phyloP scores from a whole-genome alignment of 805 yeast species.

The Yarrowia alimentaria region DNA sequence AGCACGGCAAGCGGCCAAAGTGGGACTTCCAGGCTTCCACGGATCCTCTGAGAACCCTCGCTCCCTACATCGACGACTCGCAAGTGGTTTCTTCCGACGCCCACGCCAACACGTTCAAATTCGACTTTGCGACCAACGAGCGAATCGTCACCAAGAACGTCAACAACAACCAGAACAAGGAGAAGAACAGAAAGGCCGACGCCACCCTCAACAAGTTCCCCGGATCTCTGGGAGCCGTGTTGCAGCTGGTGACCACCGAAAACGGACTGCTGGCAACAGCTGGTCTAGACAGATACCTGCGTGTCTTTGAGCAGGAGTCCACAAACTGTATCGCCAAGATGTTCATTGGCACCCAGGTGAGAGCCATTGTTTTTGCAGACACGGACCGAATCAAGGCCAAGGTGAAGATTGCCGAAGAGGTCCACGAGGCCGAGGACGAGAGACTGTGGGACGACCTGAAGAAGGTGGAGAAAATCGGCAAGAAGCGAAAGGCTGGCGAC shows the following conservation, averaged over 20 bases:
- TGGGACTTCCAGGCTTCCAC: conserved; percentile 54
- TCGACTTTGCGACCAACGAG: conserved; percentile 41
- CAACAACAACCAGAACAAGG: conserved; percentile 21
- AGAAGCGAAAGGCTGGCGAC: conserved; percentile 12
- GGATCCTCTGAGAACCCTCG: conserved; percentile 50
- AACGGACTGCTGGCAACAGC: conserved; percentile 62
- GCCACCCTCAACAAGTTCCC: conserved; percentile 59
- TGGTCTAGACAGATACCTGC: conserved; percentile 81
- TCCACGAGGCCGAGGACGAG: conserved; percentile 40
- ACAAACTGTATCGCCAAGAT: conserved; percentile 68
- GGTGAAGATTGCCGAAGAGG: conserved; percentile 32
- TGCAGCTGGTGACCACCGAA: conserved; percentile 39
- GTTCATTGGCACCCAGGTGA: conserved; percentile 70
- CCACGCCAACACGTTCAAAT: conserved; percentile 60
- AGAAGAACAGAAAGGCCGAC: conserved; percentile 9
- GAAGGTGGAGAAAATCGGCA: conserved; percentile 13
- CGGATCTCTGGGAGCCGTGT: conserved; percentile 75
- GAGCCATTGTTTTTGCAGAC: conserved; percentile 48
- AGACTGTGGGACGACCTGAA: conserved; percentile 44
- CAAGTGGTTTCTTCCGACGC: conserved; percentile 70
- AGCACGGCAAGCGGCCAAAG: conserved; percentile 66
- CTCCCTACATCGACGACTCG: conserved; percentile 41
- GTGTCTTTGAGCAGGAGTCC: conserved; percentile 65
- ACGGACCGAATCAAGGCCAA: conserved; percentile 46
- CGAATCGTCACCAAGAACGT: conserved; percentile 1